Conservation (phyloP, 257 asterid species). For the Solanum lignicaule region DNA sequence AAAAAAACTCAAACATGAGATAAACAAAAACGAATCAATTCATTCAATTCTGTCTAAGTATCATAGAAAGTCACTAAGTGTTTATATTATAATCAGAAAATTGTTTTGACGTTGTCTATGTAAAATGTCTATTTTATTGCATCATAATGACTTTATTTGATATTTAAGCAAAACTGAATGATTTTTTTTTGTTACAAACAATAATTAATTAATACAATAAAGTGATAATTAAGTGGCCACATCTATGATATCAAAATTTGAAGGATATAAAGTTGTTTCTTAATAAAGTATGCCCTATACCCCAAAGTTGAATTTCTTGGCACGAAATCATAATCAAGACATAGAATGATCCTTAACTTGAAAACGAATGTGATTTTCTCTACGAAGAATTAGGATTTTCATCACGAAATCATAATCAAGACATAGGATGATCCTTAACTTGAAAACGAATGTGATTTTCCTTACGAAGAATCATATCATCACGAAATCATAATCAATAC, state of each 20-base stretch:
- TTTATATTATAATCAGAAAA: neutral
- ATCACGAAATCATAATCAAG: too few relatives aligned
- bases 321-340: too few relatives aligned
- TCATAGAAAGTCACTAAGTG: neutral
- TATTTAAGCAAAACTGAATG: neutral
- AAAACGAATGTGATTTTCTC: too few relatives aligned
- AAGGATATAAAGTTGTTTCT: neutral
- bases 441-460: too few relatives aligned
- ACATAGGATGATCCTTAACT: too few relatives aligned
- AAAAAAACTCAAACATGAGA: neutral
- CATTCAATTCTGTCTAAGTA: neutral
- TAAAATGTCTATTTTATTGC: neutral
- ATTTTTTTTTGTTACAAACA: neutral
- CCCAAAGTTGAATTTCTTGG: neutral
- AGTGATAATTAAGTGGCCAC: neutral
- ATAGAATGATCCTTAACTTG: too few relatives aligned
- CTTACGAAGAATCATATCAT: too few relatives aligned
- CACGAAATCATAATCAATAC: too few relatives aligned
- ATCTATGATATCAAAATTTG: neutral
- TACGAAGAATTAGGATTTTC: too few relatives aligned
- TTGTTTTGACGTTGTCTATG: neutral
- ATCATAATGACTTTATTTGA: neutral
- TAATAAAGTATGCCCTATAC: neutral
- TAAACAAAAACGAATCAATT: neutral
- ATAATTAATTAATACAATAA: neutral